Evolutionary conservation across 208 protist species (phyloP).

Genomic region (Crithidia sp.): DNA sequence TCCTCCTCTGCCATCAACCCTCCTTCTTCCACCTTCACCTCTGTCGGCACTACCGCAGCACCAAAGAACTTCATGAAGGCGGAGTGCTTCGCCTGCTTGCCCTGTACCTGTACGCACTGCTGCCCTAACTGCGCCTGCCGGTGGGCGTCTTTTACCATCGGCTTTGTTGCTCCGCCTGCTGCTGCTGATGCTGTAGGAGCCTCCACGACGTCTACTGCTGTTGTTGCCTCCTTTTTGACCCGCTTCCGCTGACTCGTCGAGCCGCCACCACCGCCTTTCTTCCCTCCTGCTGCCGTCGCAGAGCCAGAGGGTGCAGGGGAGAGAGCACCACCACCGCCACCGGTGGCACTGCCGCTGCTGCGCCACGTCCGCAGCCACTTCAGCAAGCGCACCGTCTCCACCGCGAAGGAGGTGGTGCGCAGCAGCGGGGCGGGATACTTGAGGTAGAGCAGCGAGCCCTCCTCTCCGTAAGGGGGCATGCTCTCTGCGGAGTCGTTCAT

Average conservation of each 20-base stretch:
- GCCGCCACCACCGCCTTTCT: not conserved
- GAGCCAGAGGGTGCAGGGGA: not conserved
- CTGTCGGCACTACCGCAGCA: conserved; percentile 21
- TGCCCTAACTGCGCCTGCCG: conserved; percentile 4
- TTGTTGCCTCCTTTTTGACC: conserved; percentile 5
- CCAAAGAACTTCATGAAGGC: conserved; percentile 45
- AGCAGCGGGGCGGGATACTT: conserved; percentile 82
- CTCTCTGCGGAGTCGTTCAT: not conserved
- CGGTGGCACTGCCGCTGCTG: conserved; percentile 4
- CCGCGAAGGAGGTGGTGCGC: conserved; percentile 64
- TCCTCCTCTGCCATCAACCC: too few species aligned
- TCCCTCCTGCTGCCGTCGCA: not conserved
- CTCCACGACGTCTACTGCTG: too few species aligned
- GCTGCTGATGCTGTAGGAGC: too few species aligned
- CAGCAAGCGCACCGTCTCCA: conserved; percentile 67
- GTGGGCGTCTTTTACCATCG: conserved; percentile 10
- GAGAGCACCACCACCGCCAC: not conserved
- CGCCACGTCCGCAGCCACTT: conserved; percentile 82
- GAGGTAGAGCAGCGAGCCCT: conserved; percentile 51
- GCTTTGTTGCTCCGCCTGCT: not conserved
- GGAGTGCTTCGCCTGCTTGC: conserved; percentile 16
- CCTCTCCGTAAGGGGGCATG: conserved; percentile 23
- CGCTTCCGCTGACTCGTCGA: conserved; percentile 15
- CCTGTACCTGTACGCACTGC: not conserved
- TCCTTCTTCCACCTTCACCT: not conserved